Conservation (phyloP, 257 asterid species). For the Avicennia marina region DNA sequence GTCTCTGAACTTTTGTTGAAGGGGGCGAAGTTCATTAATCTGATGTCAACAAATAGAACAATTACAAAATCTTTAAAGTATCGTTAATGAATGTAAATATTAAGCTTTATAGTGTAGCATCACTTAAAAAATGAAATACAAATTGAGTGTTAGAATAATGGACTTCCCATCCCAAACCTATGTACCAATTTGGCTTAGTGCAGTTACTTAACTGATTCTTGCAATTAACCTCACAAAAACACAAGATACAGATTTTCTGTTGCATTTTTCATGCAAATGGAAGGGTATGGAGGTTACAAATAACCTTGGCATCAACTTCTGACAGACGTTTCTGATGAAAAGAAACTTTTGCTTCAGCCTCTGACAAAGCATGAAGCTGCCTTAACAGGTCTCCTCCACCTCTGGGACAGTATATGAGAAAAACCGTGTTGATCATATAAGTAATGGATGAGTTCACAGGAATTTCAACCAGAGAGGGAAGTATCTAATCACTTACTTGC, state of each 20-base stretch:
- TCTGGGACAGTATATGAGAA: slow-evolving; percentile 26
- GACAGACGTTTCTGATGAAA: slow-evolving; percentile 57
- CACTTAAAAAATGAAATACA: slow-evolving; percentile 4
- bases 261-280: neutral
- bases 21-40: slow-evolving; percentile 85
- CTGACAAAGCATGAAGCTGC: slow-evolving; percentile 81
- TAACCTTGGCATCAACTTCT: slow-evolving; percentile 78
- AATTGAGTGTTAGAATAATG: neutral
- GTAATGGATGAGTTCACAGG: neutral
- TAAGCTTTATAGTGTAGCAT: neutral
- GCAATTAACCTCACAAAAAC: no score
- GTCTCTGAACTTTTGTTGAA: slow-evolving; percentile 74
- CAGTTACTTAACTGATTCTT: neutral
- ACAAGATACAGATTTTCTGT: no score
- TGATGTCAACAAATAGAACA: slow-evolving; percentile 33
- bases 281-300: slow-evolving; percentile 1
- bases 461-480: slow-evolving; percentile 17
- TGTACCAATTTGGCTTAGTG: neutral
- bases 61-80: slow-evolving; percentile 5
- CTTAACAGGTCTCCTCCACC: slow-evolving; percentile 90
- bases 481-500: slow-evolving; percentile 51
- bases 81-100: neutral
- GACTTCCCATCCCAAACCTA: slow-evolving; percentile 5
- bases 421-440: no score
- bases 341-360: slow-evolving; percentile 62